Conservation (phyloP, 1,284 basidiomycete species). For the Trametes polyzona region DNA sequence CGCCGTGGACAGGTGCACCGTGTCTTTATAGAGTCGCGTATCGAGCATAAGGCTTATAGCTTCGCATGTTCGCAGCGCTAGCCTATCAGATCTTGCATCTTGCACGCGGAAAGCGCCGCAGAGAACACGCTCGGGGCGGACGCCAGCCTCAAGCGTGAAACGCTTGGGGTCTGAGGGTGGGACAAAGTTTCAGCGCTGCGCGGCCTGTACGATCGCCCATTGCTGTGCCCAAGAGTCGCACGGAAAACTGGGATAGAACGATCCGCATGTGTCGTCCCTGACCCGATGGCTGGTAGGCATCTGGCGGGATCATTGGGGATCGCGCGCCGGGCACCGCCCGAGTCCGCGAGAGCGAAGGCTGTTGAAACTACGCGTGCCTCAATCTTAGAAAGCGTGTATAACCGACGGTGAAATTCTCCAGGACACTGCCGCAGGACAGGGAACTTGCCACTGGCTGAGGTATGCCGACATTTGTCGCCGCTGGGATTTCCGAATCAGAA, state of each 20-base stretch:
- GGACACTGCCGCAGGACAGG: not conserved
- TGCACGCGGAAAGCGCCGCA: conserved; percentile 10
- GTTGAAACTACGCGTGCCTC: not conserved
- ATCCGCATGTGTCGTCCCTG: not conserved
- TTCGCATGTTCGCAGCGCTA: conserved; percentile 17
- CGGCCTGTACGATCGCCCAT: conserved; percentile 4
- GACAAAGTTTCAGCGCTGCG: conserved; percentile 16
- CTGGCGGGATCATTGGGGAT: not conserved
- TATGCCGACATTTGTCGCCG: too few relatives aligned
- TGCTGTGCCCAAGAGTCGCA: conserved; percentile 13
- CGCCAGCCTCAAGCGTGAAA: conserved; percentile 4
- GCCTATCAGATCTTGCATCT: conserved; percentile 16
- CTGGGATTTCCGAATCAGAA: not conserved
- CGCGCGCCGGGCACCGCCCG: conserved; percentile 3
- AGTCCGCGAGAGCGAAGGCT: not conserved
- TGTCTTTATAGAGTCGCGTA: conserved; percentile 21
- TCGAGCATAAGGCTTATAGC: conserved; percentile 2
- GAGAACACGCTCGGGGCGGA: conserved; percentile 4
- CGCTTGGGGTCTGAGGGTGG: not conserved
- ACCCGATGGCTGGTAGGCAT: not conserved
- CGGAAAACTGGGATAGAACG: not conserved
- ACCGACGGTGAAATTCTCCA: not conserved
- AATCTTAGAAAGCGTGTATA: not conserved
- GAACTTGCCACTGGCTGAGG: too few relatives aligned
- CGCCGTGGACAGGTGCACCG: not conserved